Evolutionary conservation across 768 basidiomycete species (phyloP).

Genomic region (Lactarius sp.): DNA sequence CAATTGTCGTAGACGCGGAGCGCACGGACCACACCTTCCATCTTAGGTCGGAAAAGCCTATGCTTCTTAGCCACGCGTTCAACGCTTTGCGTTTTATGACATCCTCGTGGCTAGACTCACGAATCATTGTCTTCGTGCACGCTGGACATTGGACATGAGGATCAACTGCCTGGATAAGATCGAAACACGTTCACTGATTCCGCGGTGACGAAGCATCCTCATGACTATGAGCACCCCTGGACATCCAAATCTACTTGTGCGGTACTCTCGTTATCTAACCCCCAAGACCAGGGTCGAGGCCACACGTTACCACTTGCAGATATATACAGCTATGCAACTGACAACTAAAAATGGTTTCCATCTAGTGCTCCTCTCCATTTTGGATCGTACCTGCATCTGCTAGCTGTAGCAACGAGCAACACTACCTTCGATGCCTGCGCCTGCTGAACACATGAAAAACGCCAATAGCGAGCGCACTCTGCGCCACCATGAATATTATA

Average conservation of each 20-base stretch:
- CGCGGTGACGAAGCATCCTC: not conserved
- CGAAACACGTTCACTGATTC: not conserved
- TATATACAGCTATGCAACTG: constrained; percentile 18
- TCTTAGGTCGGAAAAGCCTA: not conserved
- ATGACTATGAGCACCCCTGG: not conserved
- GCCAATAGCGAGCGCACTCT: constrained; percentile 25
- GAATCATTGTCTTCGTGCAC: not conserved
- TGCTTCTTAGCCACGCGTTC: constrained; percentile 3
- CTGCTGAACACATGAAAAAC: not conserved
- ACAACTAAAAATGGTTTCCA: not conserved
- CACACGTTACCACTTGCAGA: not conserved
- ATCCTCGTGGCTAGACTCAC: not conserved
- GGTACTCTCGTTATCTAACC: not conserved
- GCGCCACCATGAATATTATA: constrained; percentile 41
- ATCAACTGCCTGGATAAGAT: not conserved
- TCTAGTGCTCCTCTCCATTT: constrained; percentile 1
- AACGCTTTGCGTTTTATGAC: not conserved
- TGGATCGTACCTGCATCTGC: not conserved
- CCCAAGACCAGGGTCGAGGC: constrained; percentile 3
- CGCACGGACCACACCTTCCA: constrained; percentile 12
- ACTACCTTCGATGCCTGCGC: not conserved
- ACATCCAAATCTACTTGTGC: constrained; percentile 1
- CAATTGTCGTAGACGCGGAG: not conserved
- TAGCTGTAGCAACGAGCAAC: not conserved
- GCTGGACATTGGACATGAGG: constrained; percentile 11